A percentile compares a stretch with the other conserved stretches of the same genome.
Conservation (phyloP, 2,329 filamentous ascomycete genomes). For the Alternaria brassicicola region DNA sequence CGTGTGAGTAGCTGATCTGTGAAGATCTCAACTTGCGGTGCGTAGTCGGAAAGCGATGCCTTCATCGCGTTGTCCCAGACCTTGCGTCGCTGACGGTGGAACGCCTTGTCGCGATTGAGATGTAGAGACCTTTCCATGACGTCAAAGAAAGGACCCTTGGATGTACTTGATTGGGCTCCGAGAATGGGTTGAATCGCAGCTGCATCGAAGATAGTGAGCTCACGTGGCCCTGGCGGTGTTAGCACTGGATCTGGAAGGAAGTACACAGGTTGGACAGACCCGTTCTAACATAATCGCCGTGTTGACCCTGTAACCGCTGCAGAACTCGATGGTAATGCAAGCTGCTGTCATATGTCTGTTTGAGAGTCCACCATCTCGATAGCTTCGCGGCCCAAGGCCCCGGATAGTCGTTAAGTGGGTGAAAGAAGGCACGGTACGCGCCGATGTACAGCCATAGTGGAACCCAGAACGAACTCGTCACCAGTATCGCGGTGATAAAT, state of each 20-base stretch:
- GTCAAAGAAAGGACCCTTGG: constrained; percentile 36
- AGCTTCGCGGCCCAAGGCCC: constrained; percentile 30
- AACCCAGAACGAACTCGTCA: constrained; percentile 23
- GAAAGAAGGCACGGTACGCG: constrained; percentile 31
- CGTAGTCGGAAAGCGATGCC: constrained; percentile 30
- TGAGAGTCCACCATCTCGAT: constrained; percentile 34
- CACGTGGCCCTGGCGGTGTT: constrained; percentile 26
- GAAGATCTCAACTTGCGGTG: constrained; percentile 28
- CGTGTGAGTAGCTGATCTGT: constrained; percentile 31
- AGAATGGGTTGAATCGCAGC: constrained; percentile 29
- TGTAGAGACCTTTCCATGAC: constrained; percentile 32
- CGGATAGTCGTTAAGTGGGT: constrained; percentile 30
- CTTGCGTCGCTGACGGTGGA: constrained; percentile 34
- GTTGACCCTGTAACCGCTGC: constrained; percentile 27
- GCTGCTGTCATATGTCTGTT: constrained; percentile 20
- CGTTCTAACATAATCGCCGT: constrained; percentile 36
- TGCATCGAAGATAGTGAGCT: constrained; percentile 33
- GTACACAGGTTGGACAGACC: constrained; percentile 13
- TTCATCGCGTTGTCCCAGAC: constrained; percentile 43
- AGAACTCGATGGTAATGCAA: constrained; percentile 25
- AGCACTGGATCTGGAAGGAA: background rate
- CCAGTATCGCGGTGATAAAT: constrained; percentile 12
- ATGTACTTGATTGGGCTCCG: constrained; percentile 29
- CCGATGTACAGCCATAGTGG: constrained; percentile 28
- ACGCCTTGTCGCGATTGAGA: constrained; percentile 33